Conservation (phyloP, 2,329 filamentous ascomycete species). For the Xylaria sp. region DNA sequence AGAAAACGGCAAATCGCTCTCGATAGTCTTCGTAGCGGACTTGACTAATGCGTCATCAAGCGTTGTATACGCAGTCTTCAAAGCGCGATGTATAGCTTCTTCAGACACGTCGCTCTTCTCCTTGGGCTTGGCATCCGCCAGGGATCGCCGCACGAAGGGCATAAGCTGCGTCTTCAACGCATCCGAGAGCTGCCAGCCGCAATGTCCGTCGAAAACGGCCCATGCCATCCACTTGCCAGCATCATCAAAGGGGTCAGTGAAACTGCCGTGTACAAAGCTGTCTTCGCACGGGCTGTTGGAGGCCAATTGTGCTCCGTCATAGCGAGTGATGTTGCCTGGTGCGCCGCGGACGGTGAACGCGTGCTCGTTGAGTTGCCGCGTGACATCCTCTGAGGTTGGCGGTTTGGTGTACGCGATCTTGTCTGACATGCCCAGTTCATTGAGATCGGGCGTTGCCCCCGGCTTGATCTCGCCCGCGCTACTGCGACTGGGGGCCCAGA, state of each 20-base stretch:
- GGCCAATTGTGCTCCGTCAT: slow-evolving; percentile 32
- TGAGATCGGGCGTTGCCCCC: slow-evolving; percentile 19
- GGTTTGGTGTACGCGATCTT: slow-evolving; percentile 24
- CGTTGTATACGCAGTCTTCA: slow-evolving; percentile 36
- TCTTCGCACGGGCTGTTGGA: slow-evolving; percentile 34
- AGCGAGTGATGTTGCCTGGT: slow-evolving; percentile 23
- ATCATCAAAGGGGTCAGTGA: slow-evolving; percentile 26
- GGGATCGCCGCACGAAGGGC: slow-evolving; percentile 28
- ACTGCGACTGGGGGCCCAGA: slow-evolving; percentile 13
- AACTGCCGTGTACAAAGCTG: slow-evolving; percentile 31
- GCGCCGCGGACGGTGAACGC: slow-evolving; percentile 20
- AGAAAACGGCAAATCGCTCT: slow-evolving; percentile 29
- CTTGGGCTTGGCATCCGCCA: slow-evolving; percentile 19
- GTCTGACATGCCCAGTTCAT: slow-evolving; percentile 25
- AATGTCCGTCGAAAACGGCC: slow-evolving; percentile 35
- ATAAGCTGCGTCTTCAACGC: slow-evolving; percentile 30
- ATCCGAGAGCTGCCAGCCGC: slow-evolving; percentile 34
- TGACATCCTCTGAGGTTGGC: slow-evolving; percentile 27
- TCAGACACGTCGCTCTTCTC: slow-evolving; percentile 18
- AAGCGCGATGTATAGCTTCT: slow-evolving; percentile 30
- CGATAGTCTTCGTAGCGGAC: slow-evolving; percentile 25
- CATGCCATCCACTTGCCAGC: slow-evolving; percentile 30
- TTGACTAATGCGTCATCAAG: slow-evolving; percentile 34
- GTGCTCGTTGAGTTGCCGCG: slow-evolving; percentile 28
- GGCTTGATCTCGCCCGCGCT: neutral